Evolutionary conservation across 352 stramenopile genomes (phyloP).

Genomic region (Pythium oligandrum): DNA sequence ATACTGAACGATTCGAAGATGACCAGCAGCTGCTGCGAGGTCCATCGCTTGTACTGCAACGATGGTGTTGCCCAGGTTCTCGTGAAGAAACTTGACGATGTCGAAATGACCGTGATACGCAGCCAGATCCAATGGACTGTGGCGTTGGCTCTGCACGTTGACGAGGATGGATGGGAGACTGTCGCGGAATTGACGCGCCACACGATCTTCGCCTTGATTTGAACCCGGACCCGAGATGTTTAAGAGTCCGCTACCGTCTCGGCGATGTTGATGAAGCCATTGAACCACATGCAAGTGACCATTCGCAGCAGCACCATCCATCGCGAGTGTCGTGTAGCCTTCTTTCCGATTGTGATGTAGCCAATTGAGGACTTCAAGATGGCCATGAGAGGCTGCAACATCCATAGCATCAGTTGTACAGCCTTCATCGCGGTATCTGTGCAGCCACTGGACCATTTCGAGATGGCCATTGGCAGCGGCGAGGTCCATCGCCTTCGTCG

Average conservation of each 20-base stretch:
- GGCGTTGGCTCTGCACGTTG: no score
- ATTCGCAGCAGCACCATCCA: not conserved
- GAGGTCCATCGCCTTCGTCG: no score
- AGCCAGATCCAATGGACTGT: not conserved
- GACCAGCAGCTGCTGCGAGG: no score
- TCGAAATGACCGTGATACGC: not conserved
- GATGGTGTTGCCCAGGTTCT: no score
- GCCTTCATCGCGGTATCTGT: not conserved
- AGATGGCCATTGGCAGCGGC: no score
- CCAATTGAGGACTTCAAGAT: not conserved
- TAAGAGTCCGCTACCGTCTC: no score
- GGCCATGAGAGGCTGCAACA: not conserved
- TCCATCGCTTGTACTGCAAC: no score
- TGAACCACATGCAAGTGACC: not conserved
- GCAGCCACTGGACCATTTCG: constrained; percentile 1
- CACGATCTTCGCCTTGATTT: no score
- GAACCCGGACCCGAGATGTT: no score
- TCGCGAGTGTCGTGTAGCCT: not conserved
- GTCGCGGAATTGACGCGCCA: no score
- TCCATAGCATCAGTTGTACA: not conserved
- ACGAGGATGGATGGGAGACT: no score
- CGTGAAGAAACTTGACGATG: not conserved
- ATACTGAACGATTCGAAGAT: no score
- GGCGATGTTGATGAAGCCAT: not conserved
- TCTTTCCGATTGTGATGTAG: not conserved